A percentile compares a stretch with the other conserved stretches of the same genome.
These are phyloP conservation scores for Xylaria nigripes DNA, from an alignment of 495 filamentous ascomycete species.

Conservation along the genomic window DNA sequence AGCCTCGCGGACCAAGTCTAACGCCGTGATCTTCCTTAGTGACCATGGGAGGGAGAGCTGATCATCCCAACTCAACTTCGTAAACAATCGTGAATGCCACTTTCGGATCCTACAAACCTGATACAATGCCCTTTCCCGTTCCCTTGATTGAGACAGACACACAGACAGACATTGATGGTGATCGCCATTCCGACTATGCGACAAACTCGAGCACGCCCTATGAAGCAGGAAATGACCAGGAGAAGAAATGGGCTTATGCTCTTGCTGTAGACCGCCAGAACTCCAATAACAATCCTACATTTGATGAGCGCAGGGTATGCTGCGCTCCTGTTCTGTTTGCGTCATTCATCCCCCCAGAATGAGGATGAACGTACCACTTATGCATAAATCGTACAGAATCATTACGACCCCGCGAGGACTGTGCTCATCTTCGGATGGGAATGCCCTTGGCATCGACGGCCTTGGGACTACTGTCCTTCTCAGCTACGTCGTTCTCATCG, in stretches of 20 bases:
- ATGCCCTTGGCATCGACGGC: slow-evolving; percentile 42
- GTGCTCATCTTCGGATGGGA: slow-evolving; percentile 50
- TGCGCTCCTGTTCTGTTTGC: neutral
- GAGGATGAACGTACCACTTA: neutral
- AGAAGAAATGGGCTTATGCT: neutral
- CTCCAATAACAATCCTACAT: neutral
- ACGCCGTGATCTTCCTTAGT: slow-evolving; percentile 4
- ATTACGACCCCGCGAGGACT: neutral
- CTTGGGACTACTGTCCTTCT: slow-evolving; percentile 13
- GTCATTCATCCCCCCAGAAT: neutral
- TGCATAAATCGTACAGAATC: neutral
- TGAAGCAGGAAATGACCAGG: neutral
- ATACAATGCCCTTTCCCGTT: neutral
- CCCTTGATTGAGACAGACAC: neutral
- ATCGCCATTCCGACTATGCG: neutral
- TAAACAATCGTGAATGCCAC: slow-evolving; percentile 2
- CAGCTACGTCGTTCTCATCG: slow-evolving; percentile 44
- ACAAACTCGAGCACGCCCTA: neutral
- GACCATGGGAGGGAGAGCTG: neutral
- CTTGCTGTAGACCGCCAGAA: slow-evolving; percentile 4
- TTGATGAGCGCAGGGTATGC: neutral
- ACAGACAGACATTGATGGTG: neutral
- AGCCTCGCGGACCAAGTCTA: slow-evolving; percentile 1
- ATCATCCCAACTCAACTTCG: neutral
- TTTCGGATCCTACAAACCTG: slow-evolving; percentile 3